Conservation (phyloP, 441 rosid genomes). For the Rhodomyrtus psidioides region DNA sequence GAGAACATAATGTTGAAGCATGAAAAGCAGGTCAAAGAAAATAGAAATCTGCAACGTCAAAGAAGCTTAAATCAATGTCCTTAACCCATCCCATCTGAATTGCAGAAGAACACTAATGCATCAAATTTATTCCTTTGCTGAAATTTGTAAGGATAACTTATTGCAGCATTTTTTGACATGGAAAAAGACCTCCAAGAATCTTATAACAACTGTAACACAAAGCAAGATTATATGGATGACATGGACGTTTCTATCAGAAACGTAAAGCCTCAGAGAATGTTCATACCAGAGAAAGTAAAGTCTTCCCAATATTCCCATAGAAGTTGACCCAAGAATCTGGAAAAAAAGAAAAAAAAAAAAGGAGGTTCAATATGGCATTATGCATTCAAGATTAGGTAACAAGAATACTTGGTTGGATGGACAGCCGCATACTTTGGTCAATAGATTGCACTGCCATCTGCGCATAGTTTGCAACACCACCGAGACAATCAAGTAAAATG, state of each 20-base stretch:
- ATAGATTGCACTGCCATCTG: conserved; percentile 78
- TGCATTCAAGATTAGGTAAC: neutral
- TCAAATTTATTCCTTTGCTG: neutral
- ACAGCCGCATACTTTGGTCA: conserved; percentile 61
- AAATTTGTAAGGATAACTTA: neutral
- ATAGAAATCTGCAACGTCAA: conserved; percentile 48
- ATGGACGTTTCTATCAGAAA: neutral
- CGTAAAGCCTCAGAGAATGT: neutral
- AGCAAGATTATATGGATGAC: neutral
- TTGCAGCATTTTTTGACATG: neutral
- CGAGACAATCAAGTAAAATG: conserved; percentile 78
- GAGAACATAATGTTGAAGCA: conserved; percentile 43
- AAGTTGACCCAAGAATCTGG: conserved; percentile 96
- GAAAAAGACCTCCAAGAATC: neutral
- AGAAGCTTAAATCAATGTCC: neutral
- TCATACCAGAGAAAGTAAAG: conserved; percentile 70
- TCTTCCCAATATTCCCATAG: conserved; percentile 91
- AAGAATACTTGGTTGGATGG: conserved; percentile 4
- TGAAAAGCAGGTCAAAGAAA: conserved; percentile 74
- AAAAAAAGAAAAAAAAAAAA: neutral
- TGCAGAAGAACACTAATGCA: neutral
- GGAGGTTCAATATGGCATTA: neutral
- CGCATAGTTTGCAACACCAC: conserved; percentile 65
- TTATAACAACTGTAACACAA: neutral
- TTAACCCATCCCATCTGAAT: neutral